Conservation (phyloP, 208 protist species). For the Herpetomonas muscarum region DNA sequence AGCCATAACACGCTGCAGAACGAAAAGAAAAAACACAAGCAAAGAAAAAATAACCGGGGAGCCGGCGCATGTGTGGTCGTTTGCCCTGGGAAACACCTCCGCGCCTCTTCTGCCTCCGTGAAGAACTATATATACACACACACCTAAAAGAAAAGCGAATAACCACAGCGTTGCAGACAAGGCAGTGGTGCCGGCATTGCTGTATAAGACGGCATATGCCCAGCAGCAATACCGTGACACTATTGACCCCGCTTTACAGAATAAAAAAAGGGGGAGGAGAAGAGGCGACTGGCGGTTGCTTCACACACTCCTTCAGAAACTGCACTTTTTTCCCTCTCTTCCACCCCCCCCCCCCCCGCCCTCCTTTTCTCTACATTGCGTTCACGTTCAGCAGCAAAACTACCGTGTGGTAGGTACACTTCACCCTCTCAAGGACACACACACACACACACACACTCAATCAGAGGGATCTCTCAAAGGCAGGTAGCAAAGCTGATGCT, state of each 20-base stretch:
- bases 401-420: too few relatives aligned
- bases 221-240: too few relatives aligned
- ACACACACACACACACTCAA: not conserved
- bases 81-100: too few relatives aligned
- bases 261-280: not conserved
- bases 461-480: not conserved
- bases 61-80: too few relatives aligned
- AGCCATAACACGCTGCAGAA: not conserved
- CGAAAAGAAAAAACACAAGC: slow-evolving; percentile 7
- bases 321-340: not conserved
- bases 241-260: not conserved
- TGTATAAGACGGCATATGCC: too few relatives aligned
- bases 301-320: not conserved
- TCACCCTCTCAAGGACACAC: not conserved
- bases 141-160: not conserved
- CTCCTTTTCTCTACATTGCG: not conserved
- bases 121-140: too few relatives aligned
- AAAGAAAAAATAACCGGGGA: not conserved
- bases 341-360: not conserved
- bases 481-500: slow-evolving; percentile 29
- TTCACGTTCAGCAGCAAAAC: too few relatives aligned
- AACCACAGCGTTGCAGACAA: too few relatives aligned
- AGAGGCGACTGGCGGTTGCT: not conserved
- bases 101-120: too few relatives aligned
- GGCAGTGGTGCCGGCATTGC: too few relatives aligned